Evolutionary conservation across 1,284 basidiomycete genomes (phyloP).

Genomic region (Mixia osmundae): DNA sequence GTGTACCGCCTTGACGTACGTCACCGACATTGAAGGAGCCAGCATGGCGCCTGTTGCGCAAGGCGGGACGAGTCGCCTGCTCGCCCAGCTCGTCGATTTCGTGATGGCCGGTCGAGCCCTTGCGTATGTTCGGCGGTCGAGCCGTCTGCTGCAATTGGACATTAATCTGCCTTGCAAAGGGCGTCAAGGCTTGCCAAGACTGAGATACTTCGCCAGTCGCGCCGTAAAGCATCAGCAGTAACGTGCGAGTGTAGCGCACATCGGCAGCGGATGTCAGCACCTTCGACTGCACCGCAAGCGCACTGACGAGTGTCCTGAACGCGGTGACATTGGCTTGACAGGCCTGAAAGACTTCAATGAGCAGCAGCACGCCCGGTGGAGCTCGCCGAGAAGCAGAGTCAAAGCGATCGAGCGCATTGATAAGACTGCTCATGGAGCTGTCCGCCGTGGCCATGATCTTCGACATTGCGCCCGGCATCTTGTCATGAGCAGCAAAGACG

Average conservation of each 20-base stretch:
- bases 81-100: background rate
- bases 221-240: conserved; percentile 71
- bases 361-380: conserved; percentile 40
- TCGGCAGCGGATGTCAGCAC: conserved; percentile 44
- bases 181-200: conserved; percentile 59
- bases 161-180: conserved; percentile 36
- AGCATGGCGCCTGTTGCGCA: conserved; percentile 40
- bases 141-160: conserved; percentile 1
- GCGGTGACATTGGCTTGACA: conserved; percentile 65
- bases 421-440: conserved; percentile 56
- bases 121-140: conserved; percentile 7
- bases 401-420: conserved; percentile 74
- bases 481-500: conserved; percentile 59
- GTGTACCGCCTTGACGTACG: conserved; percentile 57
- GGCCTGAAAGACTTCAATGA: conserved; percentile 54
- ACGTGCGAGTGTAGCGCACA: conserved; percentile 62
- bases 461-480: conserved; percentile 52
- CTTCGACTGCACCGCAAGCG: conserved; percentile 27
- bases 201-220: conserved; percentile 67
- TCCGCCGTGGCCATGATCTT: conserved; percentile 70
- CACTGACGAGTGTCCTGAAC: conserved; percentile 65
- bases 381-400: conserved; percentile 54
- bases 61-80: conserved; percentile 3
- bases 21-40: conserved; percentile 82
- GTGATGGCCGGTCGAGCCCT: conserved; percentile 14